A percentile compares a stretch with the other conserved stretches of the same genome.
Conservation (phyloP, 164 flowering plant species). For the Macadamia tetraphylla region DNA sequence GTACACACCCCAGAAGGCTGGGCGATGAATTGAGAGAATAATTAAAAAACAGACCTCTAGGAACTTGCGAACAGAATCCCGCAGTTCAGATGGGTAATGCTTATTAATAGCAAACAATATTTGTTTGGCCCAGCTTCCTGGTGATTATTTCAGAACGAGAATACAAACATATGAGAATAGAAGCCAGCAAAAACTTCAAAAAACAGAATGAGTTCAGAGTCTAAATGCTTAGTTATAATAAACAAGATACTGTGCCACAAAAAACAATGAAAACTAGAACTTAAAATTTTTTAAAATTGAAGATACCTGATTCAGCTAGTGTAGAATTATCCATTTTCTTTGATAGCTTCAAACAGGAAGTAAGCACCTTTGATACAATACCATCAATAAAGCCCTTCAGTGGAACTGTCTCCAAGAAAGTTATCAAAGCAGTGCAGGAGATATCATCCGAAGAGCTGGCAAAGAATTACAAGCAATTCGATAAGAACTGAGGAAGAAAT, state of each 20-base stretch:
- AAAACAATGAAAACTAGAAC: not conserved
- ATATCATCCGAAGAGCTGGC: conserved; percentile 55
- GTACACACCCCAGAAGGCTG: not conserved
- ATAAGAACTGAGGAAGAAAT: not conserved
- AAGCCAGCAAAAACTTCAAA: not conserved
- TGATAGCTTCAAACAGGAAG: conserved; percentile 37
- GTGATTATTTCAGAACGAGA: not conserved
- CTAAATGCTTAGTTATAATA: too few relatives aligned
- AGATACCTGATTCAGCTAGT: conserved; percentile 48
- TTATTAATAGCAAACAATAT: conserved; percentile 47
- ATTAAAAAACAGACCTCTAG: conserved; percentile 38
- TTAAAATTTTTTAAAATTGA: not conserved
- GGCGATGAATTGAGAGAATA: not conserved
- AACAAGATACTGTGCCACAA: not conserved
- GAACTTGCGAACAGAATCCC: conserved; percentile 46
- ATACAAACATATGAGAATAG: not conserved
- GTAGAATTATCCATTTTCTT: conserved; percentile 23
- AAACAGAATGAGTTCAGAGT: too few relatives aligned
- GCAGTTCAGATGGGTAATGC: conserved; percentile 60
- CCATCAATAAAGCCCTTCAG: conserved; percentile 33
- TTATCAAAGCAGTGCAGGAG: conserved; percentile 35
- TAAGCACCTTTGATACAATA: conserved; percentile 50
- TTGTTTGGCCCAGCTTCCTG: conserved; percentile 61
- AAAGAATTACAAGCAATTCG: conserved; percentile 12
- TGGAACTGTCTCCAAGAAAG: conserved; percentile 54